Evolutionary conservation across 441 rosid species (phyloP).

Genomic region (Eugenia klotzschiana): DNA sequence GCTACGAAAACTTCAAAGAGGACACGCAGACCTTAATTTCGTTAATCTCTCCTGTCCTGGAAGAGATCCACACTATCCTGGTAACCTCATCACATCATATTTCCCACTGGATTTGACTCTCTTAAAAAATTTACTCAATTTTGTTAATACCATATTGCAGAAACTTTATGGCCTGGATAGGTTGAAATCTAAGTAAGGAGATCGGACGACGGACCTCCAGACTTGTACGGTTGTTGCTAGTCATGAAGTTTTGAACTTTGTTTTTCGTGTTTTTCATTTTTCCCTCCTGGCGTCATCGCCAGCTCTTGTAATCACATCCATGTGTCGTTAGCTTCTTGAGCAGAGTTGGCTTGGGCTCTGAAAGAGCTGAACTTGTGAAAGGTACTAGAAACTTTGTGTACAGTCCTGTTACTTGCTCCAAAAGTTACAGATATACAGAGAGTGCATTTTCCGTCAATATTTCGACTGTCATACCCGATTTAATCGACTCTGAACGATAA

Average conservation of each 20-base stretch:
- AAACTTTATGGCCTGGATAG: slow-evolving; percentile 28
- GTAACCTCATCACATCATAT: slow-evolving; percentile 14
- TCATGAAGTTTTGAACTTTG: not conserved
- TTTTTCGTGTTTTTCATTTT: not conserved
- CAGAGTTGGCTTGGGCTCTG: not conserved
- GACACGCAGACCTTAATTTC: slow-evolving; percentile 45
- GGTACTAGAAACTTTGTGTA: not conserved
- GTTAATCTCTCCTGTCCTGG: slow-evolving; percentile 40
- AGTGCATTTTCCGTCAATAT: not conserved
- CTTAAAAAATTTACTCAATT: not conserved
- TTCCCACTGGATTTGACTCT: not conserved
- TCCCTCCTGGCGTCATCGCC: not conserved
- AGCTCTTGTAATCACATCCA: not conserved
- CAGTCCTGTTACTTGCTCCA: not conserved
- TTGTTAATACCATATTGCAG: slow-evolving; percentile 16
- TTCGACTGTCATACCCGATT: not conserved
- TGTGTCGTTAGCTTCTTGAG: not conserved
- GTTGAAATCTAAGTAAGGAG: slow-evolving; percentile 27
- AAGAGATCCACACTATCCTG: slow-evolving; percentile 50
- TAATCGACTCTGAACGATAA: not conserved
- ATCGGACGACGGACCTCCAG: not conserved
- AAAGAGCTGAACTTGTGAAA: not conserved
- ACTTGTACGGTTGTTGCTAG: slow-evolving; percentile 2
- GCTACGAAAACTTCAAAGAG: slow-evolving; percentile 28
- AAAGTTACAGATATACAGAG: not conserved